phyloP scores from a whole-genome alignment of 2,329 filamentous ascomycete genomes.

The Ophiostoma novo-ulmi region DNA sequence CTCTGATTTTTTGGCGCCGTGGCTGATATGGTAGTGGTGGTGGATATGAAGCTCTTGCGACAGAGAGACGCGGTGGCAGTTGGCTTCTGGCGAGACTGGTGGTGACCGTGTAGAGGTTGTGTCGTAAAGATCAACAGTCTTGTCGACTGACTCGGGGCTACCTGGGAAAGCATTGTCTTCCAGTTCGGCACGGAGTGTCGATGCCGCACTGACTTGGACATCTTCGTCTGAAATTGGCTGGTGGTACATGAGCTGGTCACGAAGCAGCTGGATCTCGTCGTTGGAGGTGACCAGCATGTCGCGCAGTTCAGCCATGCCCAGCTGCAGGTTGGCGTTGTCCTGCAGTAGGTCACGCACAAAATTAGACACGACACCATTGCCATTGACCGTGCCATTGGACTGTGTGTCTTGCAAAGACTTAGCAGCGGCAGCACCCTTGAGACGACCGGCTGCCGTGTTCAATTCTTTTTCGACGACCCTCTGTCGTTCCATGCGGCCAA shows the following conservation, averaged over 20 bases:
- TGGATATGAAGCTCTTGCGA: constrained; percentile 85
- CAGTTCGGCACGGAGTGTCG: constrained; percentile 68
- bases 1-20: constrained; percentile 56
- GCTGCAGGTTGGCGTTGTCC: constrained; percentile 89
- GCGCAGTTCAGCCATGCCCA: constrained; percentile 83
- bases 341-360: constrained; percentile 94
- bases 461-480: constrained; percentile 78
- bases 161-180: constrained; percentile 33
- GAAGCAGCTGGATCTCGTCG: constrained; percentile 81
- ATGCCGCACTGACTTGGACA: constrained; percentile 37
- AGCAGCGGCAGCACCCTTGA: constrained; percentile 74
- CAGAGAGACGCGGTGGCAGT: constrained; percentile 34
- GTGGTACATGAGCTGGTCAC: constrained; percentile 75
- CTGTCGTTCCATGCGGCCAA: constrained; percentile 77
- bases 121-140: not conserved
- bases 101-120: not conserved
- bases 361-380: constrained; percentile 68
- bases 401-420: constrained; percentile 55
- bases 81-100: constrained; percentile 28
- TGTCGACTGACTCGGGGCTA: constrained; percentile 7
- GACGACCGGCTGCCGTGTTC: constrained; percentile 68
- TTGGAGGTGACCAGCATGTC: constrained; percentile 90
- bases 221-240: constrained; percentile 57
- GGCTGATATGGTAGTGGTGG: constrained; percentile 73
- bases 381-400: constrained; percentile 47